These are phyloP conservation scores for Boletus rubroflammeus DNA, from an alignment of 768 basidiomycete species.

Conservation along the genomic window DNA sequence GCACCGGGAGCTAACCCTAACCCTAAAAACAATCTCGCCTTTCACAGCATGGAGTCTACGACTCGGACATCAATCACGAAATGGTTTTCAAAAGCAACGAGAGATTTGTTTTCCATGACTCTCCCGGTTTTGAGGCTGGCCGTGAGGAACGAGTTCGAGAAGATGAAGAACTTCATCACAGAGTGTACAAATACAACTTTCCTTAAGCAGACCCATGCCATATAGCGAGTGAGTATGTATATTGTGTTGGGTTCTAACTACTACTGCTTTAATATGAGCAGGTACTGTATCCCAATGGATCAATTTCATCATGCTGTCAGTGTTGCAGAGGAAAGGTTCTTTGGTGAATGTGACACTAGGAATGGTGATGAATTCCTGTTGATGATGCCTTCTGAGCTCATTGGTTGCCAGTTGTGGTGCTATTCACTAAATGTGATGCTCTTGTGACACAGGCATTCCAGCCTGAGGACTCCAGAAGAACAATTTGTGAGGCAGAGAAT, in stretches of 20 bases:
- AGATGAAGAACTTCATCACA: background rate
- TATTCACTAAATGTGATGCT: background rate
- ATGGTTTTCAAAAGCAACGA: background rate
- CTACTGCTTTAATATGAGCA: background rate
- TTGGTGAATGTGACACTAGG: background rate
- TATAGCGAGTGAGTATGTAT: too few species aligned
- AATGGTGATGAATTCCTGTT: background rate
- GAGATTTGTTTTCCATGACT: background rate
- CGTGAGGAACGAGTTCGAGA: too few species aligned
- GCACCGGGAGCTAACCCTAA: slow-evolving; percentile 47
- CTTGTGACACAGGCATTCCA: background rate
- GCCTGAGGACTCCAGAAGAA: background rate
- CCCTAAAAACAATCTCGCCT: too few species aligned
- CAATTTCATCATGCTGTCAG: background rate
- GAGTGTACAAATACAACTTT: background rate
- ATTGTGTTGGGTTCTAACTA: background rate
- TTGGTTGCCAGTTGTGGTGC: background rate
- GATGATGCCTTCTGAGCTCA: background rate
- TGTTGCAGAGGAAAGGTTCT: background rate
- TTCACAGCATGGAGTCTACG: background rate
- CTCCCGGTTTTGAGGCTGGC: too few species aligned
- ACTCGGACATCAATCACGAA: background rate
- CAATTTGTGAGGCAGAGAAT: background rate
- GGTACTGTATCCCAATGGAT: background rate
- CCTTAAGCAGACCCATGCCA: background rate